phyloP scores from a whole-genome alignment of 305 asterid genomes.

The Solanum hybrid region DNA sequence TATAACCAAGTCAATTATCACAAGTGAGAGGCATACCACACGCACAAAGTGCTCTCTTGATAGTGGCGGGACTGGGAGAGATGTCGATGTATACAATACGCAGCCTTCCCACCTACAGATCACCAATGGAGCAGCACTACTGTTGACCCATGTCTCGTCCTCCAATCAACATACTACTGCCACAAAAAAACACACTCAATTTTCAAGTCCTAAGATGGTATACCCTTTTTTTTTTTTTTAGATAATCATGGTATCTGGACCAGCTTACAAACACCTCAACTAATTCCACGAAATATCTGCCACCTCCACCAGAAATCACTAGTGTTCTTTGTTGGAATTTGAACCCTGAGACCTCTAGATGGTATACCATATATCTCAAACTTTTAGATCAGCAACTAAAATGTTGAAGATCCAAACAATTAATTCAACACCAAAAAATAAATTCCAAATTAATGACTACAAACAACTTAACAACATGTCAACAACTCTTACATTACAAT shows the following conservation, averaged over 20 bases:
- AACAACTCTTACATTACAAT: neutral
- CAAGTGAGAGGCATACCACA: neutral
- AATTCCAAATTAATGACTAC: neutral
- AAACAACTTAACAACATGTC: neutral
- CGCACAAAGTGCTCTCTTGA: neutral
- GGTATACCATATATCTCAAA: neutral
- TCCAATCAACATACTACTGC: neutral
- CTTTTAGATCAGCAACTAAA: neutral
- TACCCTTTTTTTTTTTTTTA: neutral
- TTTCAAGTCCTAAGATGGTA: neutral
- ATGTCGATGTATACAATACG: neutral
- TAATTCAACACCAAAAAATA: neutral
- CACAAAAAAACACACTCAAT: neutral
- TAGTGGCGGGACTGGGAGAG: neutral
- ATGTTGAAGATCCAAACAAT: neutral
- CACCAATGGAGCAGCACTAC: neutral
- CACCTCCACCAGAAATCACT: neutral
- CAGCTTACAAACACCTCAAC: neutral
- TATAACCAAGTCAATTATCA: neutral
- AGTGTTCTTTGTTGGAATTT: neutral
- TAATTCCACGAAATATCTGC: neutral
- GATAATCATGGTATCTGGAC: neutral
- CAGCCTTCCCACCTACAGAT: neutral
- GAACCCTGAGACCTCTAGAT: neutral
- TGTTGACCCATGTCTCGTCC: neutral